Conservation (phyloP, 768 basidiomycete species). For the Suillus sp. region DNA sequence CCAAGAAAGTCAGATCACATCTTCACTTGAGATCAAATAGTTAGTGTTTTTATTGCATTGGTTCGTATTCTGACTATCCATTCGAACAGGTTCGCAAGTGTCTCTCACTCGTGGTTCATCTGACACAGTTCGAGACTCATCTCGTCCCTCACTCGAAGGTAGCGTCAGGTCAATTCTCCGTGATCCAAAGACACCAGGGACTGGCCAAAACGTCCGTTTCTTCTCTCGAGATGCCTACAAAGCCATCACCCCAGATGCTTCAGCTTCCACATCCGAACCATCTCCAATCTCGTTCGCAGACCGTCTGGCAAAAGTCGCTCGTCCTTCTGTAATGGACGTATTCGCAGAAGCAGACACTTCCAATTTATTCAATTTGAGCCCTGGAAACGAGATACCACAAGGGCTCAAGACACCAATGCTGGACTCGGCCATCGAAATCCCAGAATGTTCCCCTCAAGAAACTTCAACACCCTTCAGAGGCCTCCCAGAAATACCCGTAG, state of each 20-base stretch:
- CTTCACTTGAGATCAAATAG: slow-evolving; percentile 41
- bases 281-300: slow-evolving; percentile 31
- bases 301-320: slow-evolving; percentile 25
- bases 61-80: slow-evolving; percentile 4
- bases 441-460: slow-evolving; percentile 24
- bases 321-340: slow-evolving; percentile 51
- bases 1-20: slow-evolving; percentile 56
- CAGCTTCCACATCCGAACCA: slow-evolving; percentile 41
- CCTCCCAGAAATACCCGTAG: slow-evolving; percentile 5
- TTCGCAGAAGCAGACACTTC: slow-evolving; percentile 50
- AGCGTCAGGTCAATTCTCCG: slow-evolving; percentile 76
- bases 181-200: slow-evolving; percentile 69
- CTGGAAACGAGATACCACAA: slow-evolving; percentile 51
- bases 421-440: slow-evolving; percentile 40
- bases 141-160: slow-evolving; percentile 45
- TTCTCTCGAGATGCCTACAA: slow-evolving; percentile 71
- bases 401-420: slow-evolving; percentile 27
- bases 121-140: slow-evolving; percentile 18
- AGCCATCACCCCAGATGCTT: slow-evolving; percentile 65
- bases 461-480: slow-evolving; percentile 16
- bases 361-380: slow-evolving; percentile 61
- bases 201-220: slow-evolving; percentile 79
- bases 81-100: slow-evolving; percentile 31
- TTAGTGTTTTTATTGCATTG: slow-evolving; percentile 25
- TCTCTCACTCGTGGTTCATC: slow-evolving; percentile 26